Percentiles rank a stretch among this genome's conserved stretches.
phyloP scores from a whole-genome alignment of 202 grass and related monocot genomes.

The Elaeis oleifera region DNA sequence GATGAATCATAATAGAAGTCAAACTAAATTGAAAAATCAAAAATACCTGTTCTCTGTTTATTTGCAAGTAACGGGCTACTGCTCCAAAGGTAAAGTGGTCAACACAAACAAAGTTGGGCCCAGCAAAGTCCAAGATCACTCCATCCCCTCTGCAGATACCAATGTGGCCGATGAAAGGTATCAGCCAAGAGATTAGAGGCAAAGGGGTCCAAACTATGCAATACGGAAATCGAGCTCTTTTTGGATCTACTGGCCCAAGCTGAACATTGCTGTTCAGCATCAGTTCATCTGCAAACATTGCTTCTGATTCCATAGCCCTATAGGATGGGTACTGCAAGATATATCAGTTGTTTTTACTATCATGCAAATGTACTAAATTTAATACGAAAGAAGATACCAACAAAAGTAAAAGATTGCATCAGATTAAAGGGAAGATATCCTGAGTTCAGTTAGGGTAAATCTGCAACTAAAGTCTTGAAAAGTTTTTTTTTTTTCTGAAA shows the following conservation, averaged over 20 bases:
- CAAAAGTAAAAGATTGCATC: no score
- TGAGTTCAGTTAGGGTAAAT: no score
- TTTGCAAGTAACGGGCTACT: conserved; percentile 65
- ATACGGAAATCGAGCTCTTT: conserved; percentile 71
- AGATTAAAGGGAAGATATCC: no score
- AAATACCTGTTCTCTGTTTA: conserved; percentile 59
- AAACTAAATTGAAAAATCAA: conserved; percentile 2
- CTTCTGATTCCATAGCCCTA: background rate
- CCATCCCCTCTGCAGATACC: conserved; percentile 92
- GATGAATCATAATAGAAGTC: background rate
- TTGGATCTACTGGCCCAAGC: conserved; percentile 52
- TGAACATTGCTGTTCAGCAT: conserved; percentile 41
- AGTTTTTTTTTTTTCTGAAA: no score
- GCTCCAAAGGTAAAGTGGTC: conserved; percentile 91
- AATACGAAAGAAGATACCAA: no score
- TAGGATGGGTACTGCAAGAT: no score
- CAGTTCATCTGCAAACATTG: background rate
- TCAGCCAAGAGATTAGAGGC: conserved; percentile 83
- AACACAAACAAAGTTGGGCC: conserved; percentile 83
- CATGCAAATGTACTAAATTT: no score
- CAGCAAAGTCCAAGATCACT: conserved; percentile 87
- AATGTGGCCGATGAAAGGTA: conserved; percentile 92
- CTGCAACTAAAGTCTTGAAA: no score
- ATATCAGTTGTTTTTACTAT: no score
- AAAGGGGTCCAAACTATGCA: conserved; percentile 93